Percentiles rank a stretch among this genome's conserved stretches.
Evolutionary conservation across 495 filamentous ascomycete species (phyloP).

Genomic region (Penicillium cinerascens): DNA sequence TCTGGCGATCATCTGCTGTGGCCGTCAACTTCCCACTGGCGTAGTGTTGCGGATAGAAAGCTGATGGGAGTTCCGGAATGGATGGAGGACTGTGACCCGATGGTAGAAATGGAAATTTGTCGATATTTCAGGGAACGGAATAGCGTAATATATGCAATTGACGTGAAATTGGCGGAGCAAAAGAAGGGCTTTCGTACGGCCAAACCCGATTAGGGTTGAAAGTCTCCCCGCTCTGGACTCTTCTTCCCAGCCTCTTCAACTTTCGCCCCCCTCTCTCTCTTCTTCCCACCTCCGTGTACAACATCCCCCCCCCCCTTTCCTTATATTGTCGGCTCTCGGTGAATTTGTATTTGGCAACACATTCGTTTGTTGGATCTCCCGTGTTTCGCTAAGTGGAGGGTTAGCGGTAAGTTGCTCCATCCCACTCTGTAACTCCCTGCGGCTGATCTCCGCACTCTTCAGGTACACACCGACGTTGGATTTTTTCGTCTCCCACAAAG

Average conservation of each 20-base stretch:
- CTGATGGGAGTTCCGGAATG: neutral
- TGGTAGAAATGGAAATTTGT: neutral
- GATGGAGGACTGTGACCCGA: neutral
- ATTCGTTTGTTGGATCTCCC: slow-evolving; percentile 20
- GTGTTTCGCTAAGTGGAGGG: slow-evolving; percentile 22
- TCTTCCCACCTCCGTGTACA: slow-evolving; percentile 41
- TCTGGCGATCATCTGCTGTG: slow-evolving; percentile 21
- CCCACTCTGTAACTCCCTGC: slow-evolving; percentile 25
- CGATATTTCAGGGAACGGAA: neutral
- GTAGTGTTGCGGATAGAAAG: neutral
- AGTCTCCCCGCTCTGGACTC: slow-evolving; percentile 31
- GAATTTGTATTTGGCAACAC: slow-evolving; percentile 20
- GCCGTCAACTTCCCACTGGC: slow-evolving; percentile 3
- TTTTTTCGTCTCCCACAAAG: slow-evolving; percentile 7
- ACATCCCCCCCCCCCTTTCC: slow-evolving; percentile 27
- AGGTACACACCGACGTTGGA: slow-evolving; percentile 19
- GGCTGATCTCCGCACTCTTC: slow-evolving; percentile 31
- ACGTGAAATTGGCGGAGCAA: neutral
- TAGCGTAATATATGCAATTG: neutral
- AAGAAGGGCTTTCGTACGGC: slow-evolving; percentile 15
- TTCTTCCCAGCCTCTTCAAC: slow-evolving; percentile 26
- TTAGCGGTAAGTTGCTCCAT: slow-evolving; percentile 27
- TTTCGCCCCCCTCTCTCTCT: slow-evolving; percentile 26
- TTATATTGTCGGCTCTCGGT: slow-evolving; percentile 14
- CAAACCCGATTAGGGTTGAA: slow-evolving; percentile 24